phyloP scores from a whole-genome alignment of 441 rosid genomes.

The Rhodomyrtus psidioides region DNA sequence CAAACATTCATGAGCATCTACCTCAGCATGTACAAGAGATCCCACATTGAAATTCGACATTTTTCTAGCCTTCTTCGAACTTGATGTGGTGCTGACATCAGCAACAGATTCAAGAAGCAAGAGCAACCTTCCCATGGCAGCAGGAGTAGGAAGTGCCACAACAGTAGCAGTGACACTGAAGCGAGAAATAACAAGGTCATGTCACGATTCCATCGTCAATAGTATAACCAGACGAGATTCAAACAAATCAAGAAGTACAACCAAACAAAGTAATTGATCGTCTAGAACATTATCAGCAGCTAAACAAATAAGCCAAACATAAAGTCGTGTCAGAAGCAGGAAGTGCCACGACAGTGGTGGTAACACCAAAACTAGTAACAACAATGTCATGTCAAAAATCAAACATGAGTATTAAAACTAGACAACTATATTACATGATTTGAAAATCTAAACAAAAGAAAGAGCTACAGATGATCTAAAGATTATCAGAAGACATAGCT shows the following conservation, averaged over 20 bases:
- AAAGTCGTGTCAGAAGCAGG: neutral
- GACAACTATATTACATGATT: neutral
- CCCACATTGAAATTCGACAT: conserved; percentile 66
- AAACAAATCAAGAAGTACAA: neutral
- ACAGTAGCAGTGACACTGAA: conserved; percentile 74
- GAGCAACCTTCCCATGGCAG: conserved; percentile 75
- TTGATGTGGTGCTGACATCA: conserved; percentile 55
- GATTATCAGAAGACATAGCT: neutral
- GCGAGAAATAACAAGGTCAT: conserved; percentile 2
- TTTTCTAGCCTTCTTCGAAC: conserved; percentile 75
- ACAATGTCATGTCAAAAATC: neutral
- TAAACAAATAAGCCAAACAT: neutral
- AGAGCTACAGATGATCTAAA: neutral
- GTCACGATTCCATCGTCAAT: neutral
- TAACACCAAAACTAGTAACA: neutral
- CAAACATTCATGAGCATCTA: conserved; percentile 15
- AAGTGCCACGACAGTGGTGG: neutral
- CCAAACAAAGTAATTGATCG: neutral
- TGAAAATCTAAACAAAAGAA: neutral
- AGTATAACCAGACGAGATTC: neutral
- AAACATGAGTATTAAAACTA: neutral
- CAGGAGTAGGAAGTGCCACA: conserved; percentile 59
- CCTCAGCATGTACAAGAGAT: conserved; percentile 90
- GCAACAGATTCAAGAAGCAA: conserved; percentile 68
- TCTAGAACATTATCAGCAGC: neutral